Evolutionary conservation across 345 rosid species (phyloP).

Genomic region (Gossypium mustelinum): DNA sequence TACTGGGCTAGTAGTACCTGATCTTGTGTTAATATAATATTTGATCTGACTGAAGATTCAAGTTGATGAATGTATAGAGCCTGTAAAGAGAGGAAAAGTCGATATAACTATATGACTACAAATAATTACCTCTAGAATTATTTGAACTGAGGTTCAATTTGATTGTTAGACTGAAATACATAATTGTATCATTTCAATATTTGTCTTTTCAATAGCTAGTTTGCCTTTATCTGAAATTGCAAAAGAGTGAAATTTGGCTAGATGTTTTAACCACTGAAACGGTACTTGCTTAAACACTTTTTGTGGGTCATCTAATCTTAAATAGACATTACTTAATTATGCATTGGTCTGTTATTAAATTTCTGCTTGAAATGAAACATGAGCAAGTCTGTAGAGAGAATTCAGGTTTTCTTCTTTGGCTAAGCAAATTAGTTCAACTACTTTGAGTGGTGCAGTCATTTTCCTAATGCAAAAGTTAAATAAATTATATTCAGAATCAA

Average conservation of each 20-base stretch:
- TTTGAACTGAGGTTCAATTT: slow-evolving; percentile 6
- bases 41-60: neutral
- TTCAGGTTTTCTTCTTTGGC: neutral
- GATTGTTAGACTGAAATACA: neutral
- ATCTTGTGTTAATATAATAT: neutral
- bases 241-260: neutral
- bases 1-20: neutral
- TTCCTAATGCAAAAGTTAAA: slow-evolving; percentile 7
- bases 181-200: neutral
- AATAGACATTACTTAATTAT: neutral
- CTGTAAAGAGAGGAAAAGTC: neutral
- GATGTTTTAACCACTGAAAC: neutral
- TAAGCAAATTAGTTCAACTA: neutral
- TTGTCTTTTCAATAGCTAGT: neutral
- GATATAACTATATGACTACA: neutral
- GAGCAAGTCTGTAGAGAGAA: neutral
- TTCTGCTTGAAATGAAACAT: neutral
- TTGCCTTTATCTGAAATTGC: neutral
- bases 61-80: neutral
- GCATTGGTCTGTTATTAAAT: neutral
- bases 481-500: neutral
- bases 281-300: neutral
- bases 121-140: slow-evolving; percentile 10
- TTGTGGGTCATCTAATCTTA: neutral
- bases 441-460: neutral